A percentile compares a stretch with the other conserved stretches of the same genome.
phyloP scores from a whole-genome alignment of 805 yeast genomes.

The Kuraishia cidri region DNA sequence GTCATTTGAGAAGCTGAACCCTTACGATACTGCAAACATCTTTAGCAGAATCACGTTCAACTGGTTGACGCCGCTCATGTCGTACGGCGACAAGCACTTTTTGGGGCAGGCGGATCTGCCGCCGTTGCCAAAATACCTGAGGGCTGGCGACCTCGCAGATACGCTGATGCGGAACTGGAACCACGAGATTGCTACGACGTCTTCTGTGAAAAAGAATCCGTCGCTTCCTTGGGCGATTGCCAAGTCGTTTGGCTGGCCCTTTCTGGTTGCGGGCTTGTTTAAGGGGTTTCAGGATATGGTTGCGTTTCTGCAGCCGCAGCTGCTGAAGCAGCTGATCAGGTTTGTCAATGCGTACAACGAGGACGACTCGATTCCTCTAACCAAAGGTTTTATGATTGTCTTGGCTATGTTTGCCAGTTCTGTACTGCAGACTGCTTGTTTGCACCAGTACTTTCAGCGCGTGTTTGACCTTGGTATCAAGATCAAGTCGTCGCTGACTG shows the following conservation, averaged over 20 bases:
- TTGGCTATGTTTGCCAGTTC: constrained; percentile 68
- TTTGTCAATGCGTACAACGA: constrained; percentile 42
- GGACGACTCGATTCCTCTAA: constrained; percentile 45
- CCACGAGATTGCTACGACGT: constrained; percentile 28
- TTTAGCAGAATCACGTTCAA: constrained; percentile 43
- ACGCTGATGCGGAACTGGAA: constrained; percentile 55
- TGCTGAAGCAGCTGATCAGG: constrained; percentile 56
- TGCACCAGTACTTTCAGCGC: constrained; percentile 74
- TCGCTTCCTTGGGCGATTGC: constrained; percentile 36
- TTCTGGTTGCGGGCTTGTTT: constrained; percentile 61
- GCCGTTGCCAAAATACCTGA: constrained; percentile 59
- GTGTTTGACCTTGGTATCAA: constrained; percentile 73
- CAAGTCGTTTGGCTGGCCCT: constrained; percentile 70
- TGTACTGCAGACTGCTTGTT: constrained; percentile 64
- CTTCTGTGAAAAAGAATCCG: constrained; percentile 11
- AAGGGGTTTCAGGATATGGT: constrained; percentile 70
- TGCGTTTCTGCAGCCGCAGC: constrained; percentile 83
- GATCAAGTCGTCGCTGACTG: constrained; percentile 59
- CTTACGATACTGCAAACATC: constrained; percentile 37
- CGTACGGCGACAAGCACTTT: constrained; percentile 35
- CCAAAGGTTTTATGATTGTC: constrained; percentile 71
- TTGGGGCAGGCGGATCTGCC: constrained; percentile 61
- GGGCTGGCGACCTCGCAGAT: constrained; percentile 40
- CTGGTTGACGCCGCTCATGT: constrained; percentile 57
- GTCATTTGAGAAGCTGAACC: constrained; percentile 27